Conservation (phyloP, 306 rosid genomes). For the Castanopsis chinensis region DNA sequence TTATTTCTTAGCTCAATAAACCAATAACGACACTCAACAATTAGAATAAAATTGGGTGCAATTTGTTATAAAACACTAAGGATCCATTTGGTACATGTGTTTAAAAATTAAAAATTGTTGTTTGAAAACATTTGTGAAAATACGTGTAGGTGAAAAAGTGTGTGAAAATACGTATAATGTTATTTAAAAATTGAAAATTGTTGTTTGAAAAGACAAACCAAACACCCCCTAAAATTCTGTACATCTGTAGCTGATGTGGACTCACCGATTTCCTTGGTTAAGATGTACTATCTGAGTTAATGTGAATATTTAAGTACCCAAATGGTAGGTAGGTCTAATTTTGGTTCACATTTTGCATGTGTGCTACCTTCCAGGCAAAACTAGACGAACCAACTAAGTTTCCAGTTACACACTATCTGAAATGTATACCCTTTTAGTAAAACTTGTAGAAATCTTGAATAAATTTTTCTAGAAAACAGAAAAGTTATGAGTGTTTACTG, state of each 20-base stretch:
- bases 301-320: neutral
- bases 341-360: slow-evolving; percentile 14
- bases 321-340: slow-evolving; percentile 17
- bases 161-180: no score
- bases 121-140: no score
- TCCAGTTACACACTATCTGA: neutral
- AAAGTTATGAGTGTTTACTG: neutral
- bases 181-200: no score
- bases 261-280: neutral
- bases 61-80: no score
- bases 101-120: no score
- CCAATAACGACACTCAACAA: neutral
- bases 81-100: no score
- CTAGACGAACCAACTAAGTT: slow-evolving; percentile 1
- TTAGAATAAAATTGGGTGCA: neutral
- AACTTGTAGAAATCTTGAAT: neutral
- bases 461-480: neutral
- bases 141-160: no score
- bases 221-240: no score
- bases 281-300: neutral
- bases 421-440: neutral
- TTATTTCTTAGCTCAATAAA: no score
- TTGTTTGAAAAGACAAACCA: no score
- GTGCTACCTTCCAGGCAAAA: neutral
- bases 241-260: neutral